Evolutionary conservation across 495 filamentous ascomycete genomes (phyloP), one percentile per base, ranked within the genome.

Genomic region (Penicillium goetzii): DNA sequence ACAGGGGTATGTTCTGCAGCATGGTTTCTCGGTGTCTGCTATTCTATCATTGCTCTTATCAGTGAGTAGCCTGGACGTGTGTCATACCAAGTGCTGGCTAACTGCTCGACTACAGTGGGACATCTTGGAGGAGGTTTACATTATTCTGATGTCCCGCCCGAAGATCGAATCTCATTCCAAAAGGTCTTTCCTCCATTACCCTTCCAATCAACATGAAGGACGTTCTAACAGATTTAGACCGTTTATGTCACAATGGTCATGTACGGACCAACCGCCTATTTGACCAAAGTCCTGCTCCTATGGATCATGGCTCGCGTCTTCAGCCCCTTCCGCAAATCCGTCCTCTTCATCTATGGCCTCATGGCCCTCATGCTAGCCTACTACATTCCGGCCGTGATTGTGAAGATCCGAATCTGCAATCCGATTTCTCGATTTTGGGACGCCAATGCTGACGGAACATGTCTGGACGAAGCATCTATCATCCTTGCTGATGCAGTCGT

Each of bases 241-340:
- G 63, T 70, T 25, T 76, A 74, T 56, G 68, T 67, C 17, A 72
- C 69, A 55, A 73, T 74, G 60, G 66, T 81, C 59, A 70, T 80
- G 59, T 80, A 81, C 60, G 77, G 74, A 3, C 77, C 77, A 47
- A 78, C 71, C 17, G 76, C 76, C 30, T 75, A 71, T 41, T 65
- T 78, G 34, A 78, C 76, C 45, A 81, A 81, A 59, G 33, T 78
- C 26, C 73, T 74, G 23, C 72, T 81, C 8, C 71, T 80, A 4
- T 68, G 74, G 61, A 77, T 81, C 65, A 72, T 81, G 58, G 66
- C 72, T 15, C 72, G 78, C 11, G 69, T 80, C 4, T 80, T 80
- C 70, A 69, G 65, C 14, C 73, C 76, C 2, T 76, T 69, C 64
- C 68, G 66, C 30, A 71, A 69, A 67, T 64, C 68, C 51, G 68